Evolutionary conservation across 768 basidiomycete genomes (phyloP).

Genomic region (Auricularia sp.): DNA sequence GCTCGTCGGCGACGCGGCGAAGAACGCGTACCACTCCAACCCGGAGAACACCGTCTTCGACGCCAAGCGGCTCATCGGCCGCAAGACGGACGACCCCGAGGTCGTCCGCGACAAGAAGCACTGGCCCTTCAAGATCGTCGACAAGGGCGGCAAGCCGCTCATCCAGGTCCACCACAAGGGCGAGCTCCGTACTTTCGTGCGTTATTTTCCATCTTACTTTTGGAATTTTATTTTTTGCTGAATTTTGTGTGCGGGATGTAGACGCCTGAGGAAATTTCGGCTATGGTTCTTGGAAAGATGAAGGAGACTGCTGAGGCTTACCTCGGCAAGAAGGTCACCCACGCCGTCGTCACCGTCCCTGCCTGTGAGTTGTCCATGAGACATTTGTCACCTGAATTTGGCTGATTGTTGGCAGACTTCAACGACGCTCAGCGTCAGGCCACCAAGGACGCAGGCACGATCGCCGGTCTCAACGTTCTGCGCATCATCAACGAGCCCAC

Average conservation of each 20-base stretch:
- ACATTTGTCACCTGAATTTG: no score
- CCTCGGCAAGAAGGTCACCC: conserved; percentile 90
- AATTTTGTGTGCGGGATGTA: conserved; percentile 17
- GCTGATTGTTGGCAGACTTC: conserved; percentile 12
- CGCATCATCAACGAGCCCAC: conserved; percentile 98
- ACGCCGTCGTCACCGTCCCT: conserved; percentile 96
- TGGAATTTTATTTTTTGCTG: not conserved
- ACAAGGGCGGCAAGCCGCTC: conserved; percentile 70
- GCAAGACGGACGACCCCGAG: conserved; percentile 71
- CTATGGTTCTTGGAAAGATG: conserved; percentile 96
- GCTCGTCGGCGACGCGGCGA: conserved; percentile 90
- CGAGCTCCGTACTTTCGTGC: conserved; percentile 71
- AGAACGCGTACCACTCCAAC: conserved; percentile 90
- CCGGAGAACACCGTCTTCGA: conserved; percentile 93
- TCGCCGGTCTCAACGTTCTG: conserved; percentile 88
- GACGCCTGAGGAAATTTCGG: conserved; percentile 90
- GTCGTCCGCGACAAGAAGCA: conserved; percentile 79
- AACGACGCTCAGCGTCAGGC: conserved; percentile 99
- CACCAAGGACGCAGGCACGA: conserved; percentile 94
- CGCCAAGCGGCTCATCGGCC: conserved; percentile 91
- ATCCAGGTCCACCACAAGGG: conserved; percentile 73
- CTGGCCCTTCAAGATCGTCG: conserved; percentile 45
- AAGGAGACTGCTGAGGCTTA: conserved; percentile 99
- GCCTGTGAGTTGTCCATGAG: conserved; percentile 48
- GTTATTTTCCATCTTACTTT: conserved; percentile 21